Conservation (phyloP, 1,139 yeast genomes). For the Lodderomyces margitis region DNA sequence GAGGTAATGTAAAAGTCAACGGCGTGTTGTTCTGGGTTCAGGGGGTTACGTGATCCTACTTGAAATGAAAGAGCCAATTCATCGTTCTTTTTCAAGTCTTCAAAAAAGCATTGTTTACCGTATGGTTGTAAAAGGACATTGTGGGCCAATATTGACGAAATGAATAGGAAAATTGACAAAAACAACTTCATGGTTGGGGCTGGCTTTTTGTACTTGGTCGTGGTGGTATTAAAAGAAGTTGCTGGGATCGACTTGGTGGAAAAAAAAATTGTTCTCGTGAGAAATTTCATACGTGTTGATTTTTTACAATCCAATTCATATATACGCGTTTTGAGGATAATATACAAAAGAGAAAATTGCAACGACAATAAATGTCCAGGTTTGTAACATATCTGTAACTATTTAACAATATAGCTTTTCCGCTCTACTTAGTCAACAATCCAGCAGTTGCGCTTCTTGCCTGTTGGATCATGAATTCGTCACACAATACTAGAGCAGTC, state of each 20-base stretch:
- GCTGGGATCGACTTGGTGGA: too few species aligned
- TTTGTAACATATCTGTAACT: too few species aligned
- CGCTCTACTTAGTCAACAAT: constrained; percentile 15
- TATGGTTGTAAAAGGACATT: constrained; percentile 81
- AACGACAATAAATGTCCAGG: too few species aligned
- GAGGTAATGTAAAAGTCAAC: constrained; percentile 69
- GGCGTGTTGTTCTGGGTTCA: constrained; percentile 69
- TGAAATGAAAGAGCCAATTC: constrained; percentile 88
- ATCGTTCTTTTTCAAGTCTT: constrained; percentile 76
- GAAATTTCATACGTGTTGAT: too few species aligned
- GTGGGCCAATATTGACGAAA: constrained; percentile 53
- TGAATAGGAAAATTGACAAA: constrained; percentile 8
- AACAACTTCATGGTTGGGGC: constrained; percentile 7
- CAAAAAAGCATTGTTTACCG: constrained; percentile 88
- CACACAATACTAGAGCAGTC: constrained; percentile 92
- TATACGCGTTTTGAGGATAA: too few species aligned
- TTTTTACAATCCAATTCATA: too few species aligned
- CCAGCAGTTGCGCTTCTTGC: constrained; percentile 58
- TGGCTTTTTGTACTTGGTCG: constrained; percentile 1
- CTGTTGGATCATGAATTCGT: constrained; percentile 79
- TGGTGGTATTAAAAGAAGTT: too few species aligned
- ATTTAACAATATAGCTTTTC: too few species aligned
- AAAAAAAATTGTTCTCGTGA: neutral
- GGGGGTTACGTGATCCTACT: constrained; percentile 87
- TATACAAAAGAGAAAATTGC: too few species aligned